phyloP scores from a whole-genome alignment of 441 rosid genomes.

The Mallotus japonicus region DNA sequence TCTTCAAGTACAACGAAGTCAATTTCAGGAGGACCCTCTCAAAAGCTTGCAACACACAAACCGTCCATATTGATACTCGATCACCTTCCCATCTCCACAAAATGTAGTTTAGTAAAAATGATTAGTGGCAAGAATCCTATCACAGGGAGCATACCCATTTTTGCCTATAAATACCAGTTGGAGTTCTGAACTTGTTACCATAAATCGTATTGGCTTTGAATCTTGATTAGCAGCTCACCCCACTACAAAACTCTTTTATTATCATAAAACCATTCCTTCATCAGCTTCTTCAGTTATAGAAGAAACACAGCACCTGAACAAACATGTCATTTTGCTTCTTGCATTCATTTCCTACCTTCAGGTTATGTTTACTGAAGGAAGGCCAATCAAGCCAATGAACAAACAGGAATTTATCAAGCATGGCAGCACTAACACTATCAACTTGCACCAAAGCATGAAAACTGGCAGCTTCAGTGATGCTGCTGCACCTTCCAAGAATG shows the following conservation, averaged over 20 bases:
- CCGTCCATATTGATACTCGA: conserved; percentile 24
- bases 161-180: conserved; percentile 31
- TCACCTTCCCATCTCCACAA: conserved; percentile 10
- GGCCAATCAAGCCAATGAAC: conserved; percentile 24
- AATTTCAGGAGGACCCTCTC: neutral
- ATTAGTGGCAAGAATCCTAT: neutral
- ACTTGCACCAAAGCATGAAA: conserved; percentile 6
- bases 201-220: conserved; percentile 1
- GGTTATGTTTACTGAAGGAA: conserved; percentile 24
- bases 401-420: conserved; percentile 6
- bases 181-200: neutral
- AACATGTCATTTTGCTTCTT: conserved; percentile 19
- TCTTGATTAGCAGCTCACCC: neutral
- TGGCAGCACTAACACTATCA: neutral
- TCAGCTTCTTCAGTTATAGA: conserved; percentile 24
- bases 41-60: neutral
- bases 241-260: no score
- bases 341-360: conserved; percentile 23
- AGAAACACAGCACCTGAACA: neutral
- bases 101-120: conserved; percentile 2
- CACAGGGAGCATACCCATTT: neutral
- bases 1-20: no score
- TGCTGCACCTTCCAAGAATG: conserved; percentile 3
- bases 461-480: neutral
- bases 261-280: neutral